Base-by-base conservation (phyloP, 2,329 filamentous ascomycete species). In the Apiospora hydei region DNA sequence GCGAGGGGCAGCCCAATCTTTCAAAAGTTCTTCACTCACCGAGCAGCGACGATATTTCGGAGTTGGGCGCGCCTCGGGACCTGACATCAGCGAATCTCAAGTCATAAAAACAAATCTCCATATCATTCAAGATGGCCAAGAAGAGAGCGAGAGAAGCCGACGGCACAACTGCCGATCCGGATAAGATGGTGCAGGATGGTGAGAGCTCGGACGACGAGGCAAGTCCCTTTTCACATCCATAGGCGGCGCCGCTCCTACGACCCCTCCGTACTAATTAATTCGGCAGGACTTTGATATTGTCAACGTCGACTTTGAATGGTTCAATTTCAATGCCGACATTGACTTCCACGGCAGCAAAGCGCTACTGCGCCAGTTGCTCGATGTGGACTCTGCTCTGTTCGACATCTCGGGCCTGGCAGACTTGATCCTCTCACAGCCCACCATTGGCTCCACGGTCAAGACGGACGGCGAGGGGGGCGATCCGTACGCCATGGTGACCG, bases 261-360 rank as follows among this genome's bases (percentile, higher is more conserved):
- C 57, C 30, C 30, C 34, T 41, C 57, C 21, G 41, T 47, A 30
- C 51, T 41, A 64, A 64, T 38, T 70, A 44, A 26, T 41, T 41
- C 41, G 47, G 7, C 71, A 97, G 94, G 94, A 98, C 79, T 93
- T 95, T 79, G 93, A 98, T 80, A 93, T 96, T 82, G 91, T 99
- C 76, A 92, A 98, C 80, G 95, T 98, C 72, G 96, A 98, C 76
- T 99, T 99, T 79, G 96, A 99, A 85, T 98, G 95, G 93, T 99
- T 98, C 85, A 97, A 98, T 84, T 97, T 96, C 74, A 92, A 96
- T 77, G 88, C 93, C 1, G 90, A 93, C 10, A 88, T 97, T 77
- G 96, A 99, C 83, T 98, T 98, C 83, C 96, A 98, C 83, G 96
- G 96, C 72, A 89, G 97, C 77, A 98, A 98, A 83, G 92, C 91